Conservation (phyloP, 225 moss, liverwort and hornwort species). For the Pseudisothecium myosuroides region DNA sequence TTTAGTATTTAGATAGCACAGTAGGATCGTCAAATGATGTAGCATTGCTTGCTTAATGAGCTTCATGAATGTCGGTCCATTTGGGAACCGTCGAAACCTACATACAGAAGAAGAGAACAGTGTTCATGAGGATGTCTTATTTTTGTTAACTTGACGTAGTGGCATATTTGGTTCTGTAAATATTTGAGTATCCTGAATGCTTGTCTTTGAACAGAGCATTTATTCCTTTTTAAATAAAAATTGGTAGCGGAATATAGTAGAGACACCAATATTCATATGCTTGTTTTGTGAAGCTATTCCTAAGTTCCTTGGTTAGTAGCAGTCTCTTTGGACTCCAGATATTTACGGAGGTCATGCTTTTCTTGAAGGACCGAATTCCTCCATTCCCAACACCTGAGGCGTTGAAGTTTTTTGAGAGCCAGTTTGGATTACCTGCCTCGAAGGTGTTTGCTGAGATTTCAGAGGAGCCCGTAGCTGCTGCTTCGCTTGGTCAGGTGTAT, state of each 20-base stretch:
- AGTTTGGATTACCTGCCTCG: conserved; percentile 64
- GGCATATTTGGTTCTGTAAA: background rate
- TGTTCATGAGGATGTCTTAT: background rate
- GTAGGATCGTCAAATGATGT: background rate
- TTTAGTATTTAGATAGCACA: background rate
- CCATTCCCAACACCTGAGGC: conserved; percentile 72
- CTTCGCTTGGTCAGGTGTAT: conserved; percentile 89
- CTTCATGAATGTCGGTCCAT: background rate
- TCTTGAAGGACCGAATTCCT: conserved; percentile 67
- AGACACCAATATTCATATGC: background rate
- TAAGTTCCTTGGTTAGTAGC: background rate
- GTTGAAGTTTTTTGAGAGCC: conserved; percentile 48
- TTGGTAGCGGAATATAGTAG: background rate
- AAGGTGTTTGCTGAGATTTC: conserved; percentile 64
- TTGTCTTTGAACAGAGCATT: background rate
- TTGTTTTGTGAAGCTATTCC: background rate
- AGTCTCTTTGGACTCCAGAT: background rate
- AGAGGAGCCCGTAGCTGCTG: conserved; percentile 72
- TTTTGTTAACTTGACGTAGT: background rate
- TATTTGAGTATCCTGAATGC: background rate
- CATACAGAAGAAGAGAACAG: background rate
- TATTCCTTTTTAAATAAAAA: background rate
- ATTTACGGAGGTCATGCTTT: background rate
- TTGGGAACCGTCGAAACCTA: background rate
- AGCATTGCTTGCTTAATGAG: background rate